Base-by-base conservation (phyloP, 139 green algal genomes). In the Micractinium sp. region DNA sequence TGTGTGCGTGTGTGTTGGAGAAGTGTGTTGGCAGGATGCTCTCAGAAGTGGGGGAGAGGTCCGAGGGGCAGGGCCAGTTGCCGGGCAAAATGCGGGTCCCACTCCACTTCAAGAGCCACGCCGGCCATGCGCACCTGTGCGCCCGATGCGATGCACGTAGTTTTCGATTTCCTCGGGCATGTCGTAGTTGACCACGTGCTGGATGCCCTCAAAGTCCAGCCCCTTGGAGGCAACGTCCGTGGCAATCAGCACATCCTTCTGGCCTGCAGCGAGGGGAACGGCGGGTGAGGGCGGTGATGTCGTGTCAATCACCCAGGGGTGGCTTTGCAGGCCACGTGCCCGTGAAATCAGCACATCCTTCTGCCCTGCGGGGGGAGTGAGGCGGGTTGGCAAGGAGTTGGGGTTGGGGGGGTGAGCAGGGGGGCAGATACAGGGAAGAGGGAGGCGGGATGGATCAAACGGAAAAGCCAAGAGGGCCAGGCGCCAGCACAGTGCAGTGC, bases 171-270 rank as follows among this genome's bases (percentile, higher is more conserved):
- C 98, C 61, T 96, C 92, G 2, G 98, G 98, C 98, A 99, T 99
- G 95, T 99, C 98, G 90, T 96, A 99, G 92, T 99, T 99, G 93
- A 99, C 95, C 13, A 99, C 98, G 88, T 99, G 98, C 94, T 99
- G 95, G 88, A 99, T 98, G 87, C 97, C 92, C 2, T 96, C 93
- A 90, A 98, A 98, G 91, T 98, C 95, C 76, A 98, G 93, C 4
- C 96, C 96, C 93, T 99, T 99, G 79, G 89, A 95, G 18, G 98
- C 98, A 15, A 99, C 97, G 89, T 99, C 98, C 1, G 98, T 99
- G 7, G 98, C 98, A 69, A 99, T 97, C 81, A 99, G 93, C 91
- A 99, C 98, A 88, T 99, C 98, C 92, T 97, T 97, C 41, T 81
- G 38, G 84, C 84, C 84, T 82, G 84, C 66, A 61, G 38, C 16